These are phyloP conservation scores for Lecanoromycetidae sp. DNA, from an alignment of 2,329 filamentous ascomycete genomes.

Conservation along the genomic window DNA sequence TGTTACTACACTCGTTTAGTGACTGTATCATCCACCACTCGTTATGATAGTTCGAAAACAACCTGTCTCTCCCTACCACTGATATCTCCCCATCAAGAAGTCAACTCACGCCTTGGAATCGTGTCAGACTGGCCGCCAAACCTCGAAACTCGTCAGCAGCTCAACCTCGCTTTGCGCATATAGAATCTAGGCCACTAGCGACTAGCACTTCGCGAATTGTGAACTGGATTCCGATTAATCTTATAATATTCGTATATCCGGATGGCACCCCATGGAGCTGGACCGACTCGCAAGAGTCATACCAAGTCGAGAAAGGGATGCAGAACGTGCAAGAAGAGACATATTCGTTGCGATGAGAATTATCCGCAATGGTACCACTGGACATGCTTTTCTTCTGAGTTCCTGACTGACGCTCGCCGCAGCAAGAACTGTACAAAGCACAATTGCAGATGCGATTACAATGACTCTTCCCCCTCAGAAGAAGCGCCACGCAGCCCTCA, in stretches of 20 bases:
- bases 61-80: not conserved
- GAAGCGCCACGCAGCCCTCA: conserved; percentile 40
- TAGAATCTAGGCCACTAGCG: not conserved
- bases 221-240: not conserved
- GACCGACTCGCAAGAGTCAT: conserved; percentile 81
- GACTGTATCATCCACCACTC: conserved; percentile 2
- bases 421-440: conserved; percentile 98
- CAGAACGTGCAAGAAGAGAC: conserved; percentile 92
- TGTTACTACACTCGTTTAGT: conserved; percentile 9
- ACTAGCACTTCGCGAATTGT: not conserved
- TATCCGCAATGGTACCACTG: conserved; percentile 81
- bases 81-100: not conserved
- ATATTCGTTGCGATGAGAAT: conserved; percentile 95
- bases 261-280: conserved; percentile 49
- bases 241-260: not conserved
- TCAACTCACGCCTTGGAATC: not conserved
- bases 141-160: too few species aligned
- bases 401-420: conserved; percentile 15
- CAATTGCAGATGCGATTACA: conserved; percentile 96
- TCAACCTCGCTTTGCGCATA: not conserved
- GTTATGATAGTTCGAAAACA: conserved; percentile 2
- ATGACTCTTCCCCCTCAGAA: conserved; percentile 59
- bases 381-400: conserved; percentile 10
- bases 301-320: conserved; percentile 98
- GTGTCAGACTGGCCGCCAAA: not conserved